A percentile compares a stretch with the other conserved stretches of the same genome.
These are phyloP conservation scores for Trichoderma reesei DNA, from an alignment of 495 filamentous ascomycete species.

Conservation along the genomic window DNA sequence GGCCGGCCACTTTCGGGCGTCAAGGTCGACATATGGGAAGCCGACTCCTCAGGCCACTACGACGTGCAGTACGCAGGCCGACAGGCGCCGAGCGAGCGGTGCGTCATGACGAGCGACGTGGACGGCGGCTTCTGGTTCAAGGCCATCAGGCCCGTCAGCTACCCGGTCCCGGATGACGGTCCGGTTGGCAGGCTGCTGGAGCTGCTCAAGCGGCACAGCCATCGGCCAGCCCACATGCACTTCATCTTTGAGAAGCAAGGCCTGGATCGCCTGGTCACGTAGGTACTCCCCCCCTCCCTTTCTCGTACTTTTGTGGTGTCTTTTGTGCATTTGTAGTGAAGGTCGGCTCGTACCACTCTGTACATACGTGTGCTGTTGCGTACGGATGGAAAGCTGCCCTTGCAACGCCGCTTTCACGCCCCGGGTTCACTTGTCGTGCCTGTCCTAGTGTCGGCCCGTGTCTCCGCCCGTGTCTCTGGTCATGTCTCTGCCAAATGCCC, in stretches of 20 bases:
- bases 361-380: too few species aligned
- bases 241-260: conserved; percentile 86
- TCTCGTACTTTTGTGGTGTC: conserved; percentile 2
- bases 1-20: conserved; percentile 60
- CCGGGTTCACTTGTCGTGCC: background rate
- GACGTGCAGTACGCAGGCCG: conserved; percentile 76
- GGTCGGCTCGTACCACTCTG: too few species aligned
- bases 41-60: conserved; percentile 76
- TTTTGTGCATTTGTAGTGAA: too few species aligned
- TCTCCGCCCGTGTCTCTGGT: background rate
- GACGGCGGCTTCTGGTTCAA: conserved; percentile 81
- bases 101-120: conserved; percentile 60
- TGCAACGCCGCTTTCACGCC: background rate
- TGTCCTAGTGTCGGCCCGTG: background rate
- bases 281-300: conserved; percentile 23
- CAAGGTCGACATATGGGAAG: conserved; percentile 91
- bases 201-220: conserved; percentile 65
- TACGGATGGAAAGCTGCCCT: too few species aligned
- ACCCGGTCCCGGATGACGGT: conserved; percentile 84
- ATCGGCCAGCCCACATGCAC: conserved; percentile 81
- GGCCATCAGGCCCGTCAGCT: conserved; percentile 77
- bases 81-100: conserved; percentile 66
- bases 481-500: too few species aligned
- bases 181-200: conserved; percentile 73
- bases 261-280: conserved; percentile 83